Evolutionary conservation across 2,329 filamentous ascomycete genomes (phyloP).

Genomic region (Aspergillus sp.): DNA sequence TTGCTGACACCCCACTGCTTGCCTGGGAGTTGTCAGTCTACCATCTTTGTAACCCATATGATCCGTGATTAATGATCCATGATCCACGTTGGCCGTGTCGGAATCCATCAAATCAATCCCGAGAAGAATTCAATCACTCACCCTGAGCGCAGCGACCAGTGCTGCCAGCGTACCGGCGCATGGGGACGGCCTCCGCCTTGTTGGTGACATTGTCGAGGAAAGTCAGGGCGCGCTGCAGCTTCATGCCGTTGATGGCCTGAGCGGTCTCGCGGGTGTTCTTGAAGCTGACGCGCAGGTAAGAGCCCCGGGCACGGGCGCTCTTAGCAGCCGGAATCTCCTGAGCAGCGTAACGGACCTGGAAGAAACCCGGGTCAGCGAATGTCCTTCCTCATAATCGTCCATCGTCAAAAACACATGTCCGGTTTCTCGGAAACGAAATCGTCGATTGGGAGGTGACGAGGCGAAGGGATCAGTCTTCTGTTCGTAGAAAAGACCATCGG

Average conservation of each 20-base stretch:
- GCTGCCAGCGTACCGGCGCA: conserved; percentile 95
- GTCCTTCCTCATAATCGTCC: conserved; percentile 7
- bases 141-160: conserved; percentile 97
- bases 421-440: background rate
- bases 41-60: background rate
- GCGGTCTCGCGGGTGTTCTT: conserved; percentile 99
- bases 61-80: no score
- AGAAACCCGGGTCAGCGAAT: conserved; percentile 29
- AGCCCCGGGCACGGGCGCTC: conserved; percentile 96
- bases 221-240: conserved; percentile 87
- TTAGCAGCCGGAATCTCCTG: conserved; percentile 83
- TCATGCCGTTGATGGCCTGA: conserved; percentile 99
- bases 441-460: no score
- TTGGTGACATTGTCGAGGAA: conserved; percentile 98
- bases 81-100: background rate
- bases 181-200: conserved; percentile 96
- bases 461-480: no score
- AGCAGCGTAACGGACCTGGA: conserved; percentile 92
- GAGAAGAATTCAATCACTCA: conserved; percentile 55
- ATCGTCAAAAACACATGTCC: background rate
- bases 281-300: conserved; percentile 98
- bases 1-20: conserved; percentile 98
- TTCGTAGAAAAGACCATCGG: no score
- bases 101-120: background rate
- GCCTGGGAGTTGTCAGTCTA: conserved; percentile 56